Conservation (phyloP, 1,139 yeast genomes). For the Wickerhamiella pararugosa region DNA sequence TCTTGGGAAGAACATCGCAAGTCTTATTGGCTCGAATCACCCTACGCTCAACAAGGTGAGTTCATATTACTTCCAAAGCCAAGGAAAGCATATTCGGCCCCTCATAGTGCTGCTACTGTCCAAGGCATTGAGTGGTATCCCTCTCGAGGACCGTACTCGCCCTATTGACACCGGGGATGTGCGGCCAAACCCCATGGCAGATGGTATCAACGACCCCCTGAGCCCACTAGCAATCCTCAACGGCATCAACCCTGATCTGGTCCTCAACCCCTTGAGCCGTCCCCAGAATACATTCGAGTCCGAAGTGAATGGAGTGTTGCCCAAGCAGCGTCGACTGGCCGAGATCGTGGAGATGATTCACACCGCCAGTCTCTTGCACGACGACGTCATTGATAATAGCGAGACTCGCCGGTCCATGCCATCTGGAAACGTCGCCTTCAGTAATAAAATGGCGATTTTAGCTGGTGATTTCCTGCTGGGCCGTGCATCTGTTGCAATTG, state of each 20-base stretch:
- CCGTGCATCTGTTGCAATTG: constrained; percentile 90
- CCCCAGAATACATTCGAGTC: constrained; percentile 60
- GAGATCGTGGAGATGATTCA: constrained; percentile 98
- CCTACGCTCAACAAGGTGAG: constrained; percentile 84
- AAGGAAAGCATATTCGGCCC: constrained; percentile 93
- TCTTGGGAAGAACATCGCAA: constrained; percentile 74
- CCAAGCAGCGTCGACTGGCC: constrained; percentile 87
- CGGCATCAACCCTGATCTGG: constrained; percentile 71
- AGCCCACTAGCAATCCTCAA: constrained; percentile 74
- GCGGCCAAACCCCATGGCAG: constrained; percentile 11
- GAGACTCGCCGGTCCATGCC: constrained; percentile 86
- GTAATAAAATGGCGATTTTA: constrained; percentile 91
- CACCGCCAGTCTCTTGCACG: constrained; percentile 91
- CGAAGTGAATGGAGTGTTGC: constrained; percentile 45
- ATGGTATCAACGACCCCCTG: constrained; percentile 30
- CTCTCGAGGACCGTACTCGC: constrained; percentile 51
- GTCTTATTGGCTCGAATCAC: constrained; percentile 80
- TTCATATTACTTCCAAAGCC: constrained; percentile 86
- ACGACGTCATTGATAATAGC: constrained; percentile 90
- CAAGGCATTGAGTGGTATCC: constrained; percentile 68
- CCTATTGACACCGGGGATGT: constrained; percentile 23
- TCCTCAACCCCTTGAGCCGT: constrained; percentile 67
- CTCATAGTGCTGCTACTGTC: constrained; percentile 69
- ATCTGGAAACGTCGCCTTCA: constrained; percentile 83
- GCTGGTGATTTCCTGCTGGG: constrained; percentile 95